Conservation (phyloP, 2,329 filamentous ascomycete species). For the Talaromyces rugulosus region DNA sequence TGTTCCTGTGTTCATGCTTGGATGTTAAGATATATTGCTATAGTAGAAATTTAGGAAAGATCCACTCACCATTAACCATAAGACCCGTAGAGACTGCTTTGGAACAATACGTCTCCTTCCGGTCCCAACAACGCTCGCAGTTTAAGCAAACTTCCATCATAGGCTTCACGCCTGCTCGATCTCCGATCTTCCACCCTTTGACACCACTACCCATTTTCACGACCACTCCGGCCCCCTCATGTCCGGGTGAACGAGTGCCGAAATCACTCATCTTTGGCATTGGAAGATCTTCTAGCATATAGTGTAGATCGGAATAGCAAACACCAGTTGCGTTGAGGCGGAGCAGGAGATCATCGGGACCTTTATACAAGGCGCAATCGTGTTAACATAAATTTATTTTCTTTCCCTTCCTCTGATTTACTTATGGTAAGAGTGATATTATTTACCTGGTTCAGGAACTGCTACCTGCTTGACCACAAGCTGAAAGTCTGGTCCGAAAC, state of each 20-base stretch:
- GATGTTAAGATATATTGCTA: not conserved
- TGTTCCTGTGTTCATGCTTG: not conserved
- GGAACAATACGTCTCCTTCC: not conserved
- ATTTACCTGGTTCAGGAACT: not conserved
- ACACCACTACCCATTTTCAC: conserved; percentile 73
- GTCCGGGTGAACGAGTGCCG: conserved; percentile 21
- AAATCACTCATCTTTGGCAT: conserved; percentile 3
- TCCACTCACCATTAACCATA: not conserved
- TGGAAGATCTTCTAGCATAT: conserved; percentile 1
- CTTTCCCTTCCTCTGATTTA: not conserved
- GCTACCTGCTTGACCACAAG: not conserved
- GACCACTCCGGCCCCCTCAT: conserved; percentile 71
- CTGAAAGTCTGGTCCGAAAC: not conserved
- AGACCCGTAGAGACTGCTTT: not conserved
- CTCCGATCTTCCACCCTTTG: conserved; percentile 69
- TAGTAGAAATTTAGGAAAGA: not conserved
- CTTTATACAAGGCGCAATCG: not conserved
- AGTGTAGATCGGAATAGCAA: conserved; percentile 60
- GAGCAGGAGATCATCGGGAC: conserved; percentile 78
- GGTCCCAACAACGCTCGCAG: conserved; percentile 43
- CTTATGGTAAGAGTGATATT: not conserved
- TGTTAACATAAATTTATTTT: not conserved
- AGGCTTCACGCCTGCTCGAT: conserved; percentile 83
- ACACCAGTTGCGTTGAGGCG: conserved; percentile 82
- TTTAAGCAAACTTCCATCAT: conserved; percentile 76